These are phyloP conservation scores for Aspergillus brunneoviolaceus DNA, from an alignment of 2,329 filamentous ascomycete species.

Conservation along the genomic window DNA sequence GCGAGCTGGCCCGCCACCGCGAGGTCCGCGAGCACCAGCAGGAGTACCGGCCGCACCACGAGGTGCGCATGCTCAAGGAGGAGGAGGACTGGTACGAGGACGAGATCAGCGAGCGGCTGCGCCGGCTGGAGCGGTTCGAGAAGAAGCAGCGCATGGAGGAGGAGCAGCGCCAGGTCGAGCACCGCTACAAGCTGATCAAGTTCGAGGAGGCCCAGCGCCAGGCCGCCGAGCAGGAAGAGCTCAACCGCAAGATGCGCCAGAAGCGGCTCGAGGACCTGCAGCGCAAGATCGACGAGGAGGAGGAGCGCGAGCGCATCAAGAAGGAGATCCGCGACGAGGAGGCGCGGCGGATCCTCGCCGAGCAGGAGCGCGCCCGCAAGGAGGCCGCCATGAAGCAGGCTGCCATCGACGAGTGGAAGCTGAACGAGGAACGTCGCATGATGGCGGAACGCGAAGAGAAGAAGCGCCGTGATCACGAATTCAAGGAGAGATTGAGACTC, in stretches of 20 bases:
- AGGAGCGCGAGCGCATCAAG: slow-evolving; percentile 46
- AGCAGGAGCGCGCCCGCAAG: slow-evolving; percentile 32
- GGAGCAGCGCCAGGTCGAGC: slow-evolving; percentile 20
- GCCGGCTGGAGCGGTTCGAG: slow-evolving; percentile 37
- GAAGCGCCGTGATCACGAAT: slow-evolving; percentile 32
- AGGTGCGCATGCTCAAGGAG: slow-evolving; percentile 30
- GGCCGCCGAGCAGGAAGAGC: slow-evolving; percentile 35
- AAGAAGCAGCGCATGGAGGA: slow-evolving; percentile 43
- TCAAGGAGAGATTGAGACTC: slow-evolving; percentile 37
- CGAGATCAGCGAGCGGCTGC: slow-evolving; percentile 40
- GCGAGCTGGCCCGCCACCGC: slow-evolving; percentile 30
- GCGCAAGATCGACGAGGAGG: slow-evolving; percentile 41
- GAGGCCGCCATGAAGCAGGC: slow-evolving; percentile 40
- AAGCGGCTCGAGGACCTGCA: slow-evolving; percentile 34
- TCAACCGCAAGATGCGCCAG: slow-evolving; percentile 29
- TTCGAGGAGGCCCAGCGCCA: slow-evolving; percentile 26
- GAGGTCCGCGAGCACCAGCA: slow-evolving; percentile 22
- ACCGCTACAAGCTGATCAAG: slow-evolving; percentile 15
- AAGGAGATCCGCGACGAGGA: slow-evolving; percentile 47
- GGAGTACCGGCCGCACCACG: slow-evolving; percentile 13
- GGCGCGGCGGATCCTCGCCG: slow-evolving; percentile 36
- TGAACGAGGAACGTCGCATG: slow-evolving; percentile 30
- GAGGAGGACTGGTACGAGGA: slow-evolving; percentile 47
- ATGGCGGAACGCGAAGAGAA: slow-evolving; percentile 35
- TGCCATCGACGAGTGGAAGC: slow-evolving; percentile 42